Percentiles rank a stretch among this genome's conserved stretches.
Conservation (phyloP, 257 asterid species). For the Cordia subcordata region DNA sequence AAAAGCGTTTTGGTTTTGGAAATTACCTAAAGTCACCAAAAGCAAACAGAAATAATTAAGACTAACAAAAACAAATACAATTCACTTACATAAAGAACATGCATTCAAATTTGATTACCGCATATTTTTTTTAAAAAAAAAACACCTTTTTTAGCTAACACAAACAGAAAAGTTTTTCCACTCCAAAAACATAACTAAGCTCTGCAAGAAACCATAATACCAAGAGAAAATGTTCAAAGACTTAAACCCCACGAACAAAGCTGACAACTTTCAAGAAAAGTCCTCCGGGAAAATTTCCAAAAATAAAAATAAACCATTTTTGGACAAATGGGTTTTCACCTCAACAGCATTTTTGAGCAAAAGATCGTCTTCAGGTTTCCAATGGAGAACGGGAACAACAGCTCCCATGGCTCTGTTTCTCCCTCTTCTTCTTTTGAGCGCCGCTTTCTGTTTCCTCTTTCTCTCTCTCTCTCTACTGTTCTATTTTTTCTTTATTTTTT, state of each 20-base stretch:
- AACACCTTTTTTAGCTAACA: not conserved
- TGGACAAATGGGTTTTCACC: conserved; percentile 31
- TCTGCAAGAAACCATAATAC: not conserved
- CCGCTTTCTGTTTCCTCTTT: not conserved
- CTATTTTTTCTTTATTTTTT: too few relatives aligned
- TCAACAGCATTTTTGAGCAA: conserved; percentile 62
- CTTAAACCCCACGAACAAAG: conserved; percentile 11
- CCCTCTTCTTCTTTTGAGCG: not conserved
- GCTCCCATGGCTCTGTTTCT: conserved; percentile 59
- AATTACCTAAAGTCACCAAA: too few relatives aligned
- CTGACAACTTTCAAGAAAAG: not conserved
- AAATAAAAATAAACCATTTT: not conserved
- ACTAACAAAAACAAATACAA: too few relatives aligned
- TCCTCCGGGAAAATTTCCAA: not conserved
- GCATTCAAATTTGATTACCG: too few relatives aligned
- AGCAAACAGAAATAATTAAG: too few relatives aligned
- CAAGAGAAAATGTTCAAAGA: conserved; percentile 10
- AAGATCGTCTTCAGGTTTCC: conserved; percentile 62
- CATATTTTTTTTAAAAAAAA: too few relatives aligned
- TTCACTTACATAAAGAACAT: too few relatives aligned
- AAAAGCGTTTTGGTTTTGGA: too few relatives aligned
- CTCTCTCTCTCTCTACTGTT: not conserved
- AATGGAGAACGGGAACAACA: conserved; percentile 39
- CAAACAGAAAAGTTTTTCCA: too few relatives aligned
- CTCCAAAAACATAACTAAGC: too few relatives aligned